phyloP scores from a whole-genome alignment of 2,329 filamentous ascomycete species.

The Scolecobasidium constrictum region DNA sequence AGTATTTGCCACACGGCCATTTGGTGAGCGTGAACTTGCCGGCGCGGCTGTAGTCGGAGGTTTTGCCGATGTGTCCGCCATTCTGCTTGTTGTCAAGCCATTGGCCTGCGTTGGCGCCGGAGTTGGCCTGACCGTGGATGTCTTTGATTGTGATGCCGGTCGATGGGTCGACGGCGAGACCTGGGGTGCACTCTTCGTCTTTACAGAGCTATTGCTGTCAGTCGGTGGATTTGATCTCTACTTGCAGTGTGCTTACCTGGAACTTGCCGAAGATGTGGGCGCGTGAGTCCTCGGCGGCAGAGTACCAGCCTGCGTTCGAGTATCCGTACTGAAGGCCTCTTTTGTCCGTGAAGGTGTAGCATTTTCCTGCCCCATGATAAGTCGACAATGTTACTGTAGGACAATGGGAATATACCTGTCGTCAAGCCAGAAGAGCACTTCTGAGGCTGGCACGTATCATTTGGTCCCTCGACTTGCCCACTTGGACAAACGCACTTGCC shows the following conservation, averaged over 20 bases:
- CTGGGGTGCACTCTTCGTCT: constrained; percentile 2
- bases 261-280: constrained; percentile 6
- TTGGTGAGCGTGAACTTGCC: constrained; percentile 6
- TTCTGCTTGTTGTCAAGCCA: constrained; percentile 2
- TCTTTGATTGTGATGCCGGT: constrained; percentile 1
- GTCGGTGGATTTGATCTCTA: too few relatives aligned
- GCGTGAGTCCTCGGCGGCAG: constrained; percentile 3
- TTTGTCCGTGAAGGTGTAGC: constrained; percentile 4
- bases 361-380: background rate
- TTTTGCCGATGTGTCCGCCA: constrained; percentile 5
- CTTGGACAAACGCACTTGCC: constrained; percentile 6
- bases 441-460: background rate
- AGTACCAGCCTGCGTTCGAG: constrained; percentile 2
- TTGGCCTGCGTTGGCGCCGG: background rate
- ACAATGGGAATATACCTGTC: background rate
- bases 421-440: constrained; percentile 1
- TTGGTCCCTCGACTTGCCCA: background rate
- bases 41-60: background rate
- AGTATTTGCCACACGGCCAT: constrained; percentile 7
- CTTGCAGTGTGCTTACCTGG: too few relatives aligned
- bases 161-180: constrained; percentile 1
- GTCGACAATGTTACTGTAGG: too few relatives aligned
- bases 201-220: too few relatives aligned
- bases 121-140: constrained; percentile 4
- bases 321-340: background rate